Evolutionary conservation across 352 stramenopile species (phyloP).

Genomic region (Pseudoperonospora humuli): DNA sequence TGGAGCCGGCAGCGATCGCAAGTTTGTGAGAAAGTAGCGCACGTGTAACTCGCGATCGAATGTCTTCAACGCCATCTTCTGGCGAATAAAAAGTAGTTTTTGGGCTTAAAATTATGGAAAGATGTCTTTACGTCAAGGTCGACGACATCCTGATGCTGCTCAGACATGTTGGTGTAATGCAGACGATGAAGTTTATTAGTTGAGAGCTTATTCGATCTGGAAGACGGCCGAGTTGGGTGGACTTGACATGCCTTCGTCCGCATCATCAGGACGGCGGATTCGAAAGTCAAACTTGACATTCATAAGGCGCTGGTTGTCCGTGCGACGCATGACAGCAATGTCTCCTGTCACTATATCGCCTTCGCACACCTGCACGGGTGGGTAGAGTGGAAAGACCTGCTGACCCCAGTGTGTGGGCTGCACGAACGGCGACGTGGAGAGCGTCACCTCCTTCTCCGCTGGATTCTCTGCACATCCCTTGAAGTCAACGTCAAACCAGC

Average conservation of each 20-base stretch:
- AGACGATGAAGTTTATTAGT: conserved; percentile 28
- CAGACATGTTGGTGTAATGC: conserved; percentile 8
- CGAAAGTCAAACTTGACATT: conserved; percentile 85
- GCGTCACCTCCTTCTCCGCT: conserved; percentile 68
- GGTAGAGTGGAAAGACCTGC: conserved; percentile 81
- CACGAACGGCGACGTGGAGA: conserved; percentile 88
- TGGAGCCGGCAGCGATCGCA: conserved; percentile 53
- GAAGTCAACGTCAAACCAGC: conserved; percentile 99
- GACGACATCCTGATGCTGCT: not conserved
- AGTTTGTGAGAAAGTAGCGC: conserved; percentile 77
- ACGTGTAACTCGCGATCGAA: conserved; percentile 72
- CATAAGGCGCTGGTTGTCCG: conserved; percentile 85
- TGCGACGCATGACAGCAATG: conserved; percentile 64
- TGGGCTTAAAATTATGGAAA: too few species aligned
- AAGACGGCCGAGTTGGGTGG: conserved; percentile 57
- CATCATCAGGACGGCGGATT: conserved; percentile 57
- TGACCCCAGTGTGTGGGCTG: conserved; percentile 86
- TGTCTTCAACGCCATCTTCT: conserved; percentile 10
- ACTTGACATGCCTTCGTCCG: conserved; percentile 31
- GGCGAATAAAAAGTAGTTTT: conserved; percentile 13
- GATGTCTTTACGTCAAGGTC: too few species aligned
- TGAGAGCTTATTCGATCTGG: conserved; percentile 72
- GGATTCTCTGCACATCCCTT: conserved; percentile 80
- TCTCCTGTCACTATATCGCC: conserved; percentile 65
- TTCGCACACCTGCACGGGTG: conserved; percentile 75